Base-by-base conservation (phyloP, 2,329 filamentous ascomycete species). In the Fusarium sp. region DNA sequence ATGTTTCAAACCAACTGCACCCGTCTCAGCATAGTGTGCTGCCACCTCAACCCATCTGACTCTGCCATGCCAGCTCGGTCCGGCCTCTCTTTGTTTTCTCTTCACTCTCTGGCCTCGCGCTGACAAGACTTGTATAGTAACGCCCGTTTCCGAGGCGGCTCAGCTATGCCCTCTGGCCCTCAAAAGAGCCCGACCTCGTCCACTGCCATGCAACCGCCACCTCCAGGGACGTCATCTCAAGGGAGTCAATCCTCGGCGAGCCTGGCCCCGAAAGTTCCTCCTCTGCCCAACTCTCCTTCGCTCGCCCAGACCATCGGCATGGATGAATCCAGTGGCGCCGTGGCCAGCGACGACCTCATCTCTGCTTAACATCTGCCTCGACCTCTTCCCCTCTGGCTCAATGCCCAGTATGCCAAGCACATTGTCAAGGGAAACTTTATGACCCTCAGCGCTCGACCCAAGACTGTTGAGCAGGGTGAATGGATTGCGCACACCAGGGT, bases 401-500 rank as follows among this genome's bases (percentile, higher is more conserved):
- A 94, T 79, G 89, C 92, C 61, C 86, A 91, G 74, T 93, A 94
- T 80, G 92, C 94, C 66, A 94, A 93, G 81, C 91, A 98, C 80
- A 97, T 98, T 76, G 95, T 98, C 80, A 97, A 97, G 87, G 96
- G 96, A 66, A 98, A 98, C 85, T 98, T 98, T 81, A 95, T 98
- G 92, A 98, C 96, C n/a, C 86, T 98, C 71, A 97, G 96, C 79
- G 95, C 95, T 60, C 93, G 95, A 81, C 96, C 96, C 29, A 95
- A 96, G 86, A 95, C 97, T 70, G 94, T 98, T 59, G 96, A 98
- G 80, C 91, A 95, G 81, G 96, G 95, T 75, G 96, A 98, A 84
- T 98, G 96, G 96, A 90, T 98, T 77, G 95, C 96, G 74, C 95
- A n/a, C n/a, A 98, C 83, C 96, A 98, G 88, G 92, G 96, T 97